Evolutionary conservation across 2,329 filamentous ascomycete genomes (phyloP).

Genomic region (Endocalyx cinctus): DNA sequence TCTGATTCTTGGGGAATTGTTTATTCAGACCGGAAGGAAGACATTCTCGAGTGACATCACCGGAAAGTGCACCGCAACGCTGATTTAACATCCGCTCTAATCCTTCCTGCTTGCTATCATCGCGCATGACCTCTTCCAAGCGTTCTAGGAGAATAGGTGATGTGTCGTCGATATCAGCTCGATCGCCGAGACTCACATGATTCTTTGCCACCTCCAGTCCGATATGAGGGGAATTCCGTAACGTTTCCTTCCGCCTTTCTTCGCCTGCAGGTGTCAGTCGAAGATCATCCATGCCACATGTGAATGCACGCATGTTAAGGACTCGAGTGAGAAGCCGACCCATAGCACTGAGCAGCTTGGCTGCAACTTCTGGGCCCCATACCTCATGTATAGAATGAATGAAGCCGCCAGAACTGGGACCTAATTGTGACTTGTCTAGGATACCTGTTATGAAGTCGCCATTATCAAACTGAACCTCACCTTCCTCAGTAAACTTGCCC

Average conservation of each 20-base stretch:
- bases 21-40: slow-evolving; percentile 82
- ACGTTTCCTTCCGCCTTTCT: slow-evolving; percentile 59
- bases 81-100: slow-evolving; percentile 85
- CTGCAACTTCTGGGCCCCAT: slow-evolving; percentile 82
- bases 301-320: slow-evolving; percentile 90
- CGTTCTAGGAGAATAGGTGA: slow-evolving; percentile 70
- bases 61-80: slow-evolving; percentile 65
- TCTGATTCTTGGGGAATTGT: slow-evolving; percentile 92
- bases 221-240: slow-evolving; percentile 62
- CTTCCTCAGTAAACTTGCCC: slow-evolving; percentile 73
- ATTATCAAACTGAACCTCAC: slow-evolving; percentile 73
- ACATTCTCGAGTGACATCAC: slow-evolving; percentile 71
- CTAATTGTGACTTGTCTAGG: slow-evolving; percentile 92
- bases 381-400: slow-evolving; percentile 91
- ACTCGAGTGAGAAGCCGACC: slow-evolving; percentile 85
- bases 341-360: slow-evolving; percentile 82
- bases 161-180: slow-evolving; percentile 46
- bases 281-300: slow-evolving; percentile 95
- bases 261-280: slow-evolving; percentile 80
- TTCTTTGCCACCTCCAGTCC: slow-evolving; percentile 78
- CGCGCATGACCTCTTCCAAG: slow-evolving; percentile 83
- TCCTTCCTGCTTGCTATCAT: slow-evolving; percentile 84
- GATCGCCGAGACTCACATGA: slow-evolving; percentile 78
- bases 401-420: slow-evolving; percentile 78
- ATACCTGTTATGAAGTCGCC: slow-evolving; percentile 88